A percentile compares a stretch with the other conserved stretches of the same genome.
Conservation (phyloP, 495 filamentous ascomycete genomes). For the Gamarada debralockiae region DNA sequence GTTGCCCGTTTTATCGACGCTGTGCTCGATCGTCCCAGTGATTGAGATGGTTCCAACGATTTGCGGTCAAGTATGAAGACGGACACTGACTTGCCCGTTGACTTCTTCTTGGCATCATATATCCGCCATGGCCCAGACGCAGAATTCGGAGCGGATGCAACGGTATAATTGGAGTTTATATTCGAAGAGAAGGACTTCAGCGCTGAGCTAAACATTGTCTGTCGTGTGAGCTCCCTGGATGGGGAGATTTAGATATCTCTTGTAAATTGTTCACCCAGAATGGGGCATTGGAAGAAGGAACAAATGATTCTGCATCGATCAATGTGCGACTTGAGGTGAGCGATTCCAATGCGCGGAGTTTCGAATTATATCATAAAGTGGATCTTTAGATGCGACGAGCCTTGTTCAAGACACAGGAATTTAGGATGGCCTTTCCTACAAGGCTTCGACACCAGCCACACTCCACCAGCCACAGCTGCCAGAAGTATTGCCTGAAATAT, state of each 20-base stretch:
- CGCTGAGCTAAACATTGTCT: conserved; percentile 49
- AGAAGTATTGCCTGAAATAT: no score
- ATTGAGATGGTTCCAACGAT: conserved; percentile 59
- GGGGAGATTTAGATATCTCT: neutral
- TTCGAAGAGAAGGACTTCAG: conserved; percentile 87
- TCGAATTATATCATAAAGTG: no score
- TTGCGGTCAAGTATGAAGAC: conserved; percentile 95
- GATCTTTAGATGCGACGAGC: no score
- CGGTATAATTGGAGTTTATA: conserved; percentile 84
- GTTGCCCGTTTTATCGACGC: conserved; percentile 69
- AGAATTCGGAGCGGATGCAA: conserved; percentile 63
- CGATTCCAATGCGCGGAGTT: no score
- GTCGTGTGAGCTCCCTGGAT: conserved; percentile 6
- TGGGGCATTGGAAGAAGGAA: no score
- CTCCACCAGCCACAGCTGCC: no score
- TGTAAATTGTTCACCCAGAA: neutral
- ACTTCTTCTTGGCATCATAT: conserved; percentile 94
- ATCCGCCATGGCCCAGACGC: conserved; percentile 94
- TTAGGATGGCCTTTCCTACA: no score
- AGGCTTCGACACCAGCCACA: no score
- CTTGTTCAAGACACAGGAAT: no score
- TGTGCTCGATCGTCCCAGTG: conserved; percentile 52
- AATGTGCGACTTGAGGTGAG: no score
- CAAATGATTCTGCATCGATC: no score
- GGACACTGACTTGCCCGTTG: conserved; percentile 79